Base-by-base conservation (phyloP, 805 yeast genomes). In the Priceomyces fermenticarens region DNA sequence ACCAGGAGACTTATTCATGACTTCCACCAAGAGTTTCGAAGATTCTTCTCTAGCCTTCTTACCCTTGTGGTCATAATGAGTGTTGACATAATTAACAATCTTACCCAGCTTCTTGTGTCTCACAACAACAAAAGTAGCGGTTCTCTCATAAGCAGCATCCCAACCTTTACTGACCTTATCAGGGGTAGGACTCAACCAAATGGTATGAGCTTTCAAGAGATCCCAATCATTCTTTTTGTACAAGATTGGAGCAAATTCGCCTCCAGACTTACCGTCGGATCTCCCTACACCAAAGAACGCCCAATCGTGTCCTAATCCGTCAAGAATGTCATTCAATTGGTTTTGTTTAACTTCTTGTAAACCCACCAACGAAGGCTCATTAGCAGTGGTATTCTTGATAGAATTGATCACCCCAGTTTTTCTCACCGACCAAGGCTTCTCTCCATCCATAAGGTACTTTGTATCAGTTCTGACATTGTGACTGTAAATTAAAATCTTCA, bases 381-480 rank as follows among this genome's bases (percentile, higher is more conserved):
- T 17, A 16, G 26, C 35, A 42, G 65, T 54, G 55, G 65, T 64
- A 42, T 58, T 55, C 35, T 44, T 38, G 31, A 78, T 76, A 11
- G 73, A 63, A 27, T 64, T 53, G 11, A 62, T 54, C 5, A 77
- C 59, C 5, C 61, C 64, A 2, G 46, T 49, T 44, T 63, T 63
- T 27, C 83, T 64, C 12, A 49, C 57, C 3, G 44, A 43, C 83
- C 83, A 78, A 1, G 65, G 65, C 39, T 52, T 48, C 51, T 78
- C 84, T 11, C 66, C 67, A 5, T 53, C 46, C 39, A 47, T 58
- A 0, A 51, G 51, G 11, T 55, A 51, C 15, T 41, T 47, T 44
- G 66, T 63, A 39, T 71, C 78, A 41, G 61, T 67, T 34, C 78
- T 55, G 31, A 73, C 62, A 48, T 73, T 73, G 49, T 73, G 68